A percentile compares a stretch with the other conserved stretches of the same genome.
Evolutionary conservation across 2,329 filamentous ascomycete genomes (phyloP).

Genomic region (Pseudogymnoascus sp.): DNA sequence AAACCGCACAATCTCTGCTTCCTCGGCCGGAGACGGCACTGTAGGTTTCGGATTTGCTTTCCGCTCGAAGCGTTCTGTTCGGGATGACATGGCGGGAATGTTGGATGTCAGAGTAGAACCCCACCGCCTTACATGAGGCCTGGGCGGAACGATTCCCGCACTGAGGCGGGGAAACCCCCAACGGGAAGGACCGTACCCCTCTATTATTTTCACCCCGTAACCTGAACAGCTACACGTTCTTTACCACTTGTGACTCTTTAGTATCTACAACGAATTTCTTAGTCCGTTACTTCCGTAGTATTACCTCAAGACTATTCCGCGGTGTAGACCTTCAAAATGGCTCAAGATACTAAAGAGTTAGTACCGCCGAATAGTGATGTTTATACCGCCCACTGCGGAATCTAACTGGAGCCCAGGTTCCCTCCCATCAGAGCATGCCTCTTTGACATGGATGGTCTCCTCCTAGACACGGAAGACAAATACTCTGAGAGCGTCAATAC

Average conservation of each 20-base stretch:
- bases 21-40: constrained; percentile 13
- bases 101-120: neutral
- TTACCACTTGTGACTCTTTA: neutral
- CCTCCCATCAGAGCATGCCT: constrained; percentile 81
- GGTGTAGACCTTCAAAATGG: neutral
- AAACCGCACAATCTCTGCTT: constrained; percentile 29
- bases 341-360: constrained; percentile 8
- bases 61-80: constrained; percentile 28
- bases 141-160: neutral
- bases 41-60: constrained; percentile 18
- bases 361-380: neutral
- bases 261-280: neutral
- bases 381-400: neutral
- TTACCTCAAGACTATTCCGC: neutral
- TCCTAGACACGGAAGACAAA: constrained; percentile 88
- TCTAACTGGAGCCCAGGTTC: constrained; percentile 42
- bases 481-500: constrained; percentile 80
- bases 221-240: neutral
- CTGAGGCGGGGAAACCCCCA: neutral
- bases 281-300: neutral
- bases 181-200: constrained; percentile 7
- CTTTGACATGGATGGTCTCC: constrained; percentile 97
- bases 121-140: neutral
- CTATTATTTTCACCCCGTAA: neutral
- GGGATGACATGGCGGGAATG: constrained; percentile 23